Conservation (phyloP, 257 asterid species). For the Echites panduratus region DNA sequence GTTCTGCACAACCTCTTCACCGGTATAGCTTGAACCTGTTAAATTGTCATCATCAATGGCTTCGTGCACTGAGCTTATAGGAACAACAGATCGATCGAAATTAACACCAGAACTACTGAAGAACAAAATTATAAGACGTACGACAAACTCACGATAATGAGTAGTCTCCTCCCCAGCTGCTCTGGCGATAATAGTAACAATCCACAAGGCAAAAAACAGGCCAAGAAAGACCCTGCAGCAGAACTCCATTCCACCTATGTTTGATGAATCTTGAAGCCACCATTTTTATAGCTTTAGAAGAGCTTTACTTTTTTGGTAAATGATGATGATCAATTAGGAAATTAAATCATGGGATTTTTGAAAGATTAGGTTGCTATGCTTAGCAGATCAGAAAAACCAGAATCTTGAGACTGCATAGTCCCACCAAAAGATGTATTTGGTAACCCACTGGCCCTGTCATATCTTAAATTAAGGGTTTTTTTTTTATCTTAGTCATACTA, state of each 20-base stretch:
- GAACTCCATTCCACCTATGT: not conserved
- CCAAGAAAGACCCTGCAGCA: constrained; percentile 1
- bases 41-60: too few species aligned
- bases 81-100: too few species aligned
- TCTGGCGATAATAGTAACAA: not conserved
- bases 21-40: constrained; percentile 45
- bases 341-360: not conserved
- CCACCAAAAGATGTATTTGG: constrained; percentile 4
- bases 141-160: constrained; percentile 25
- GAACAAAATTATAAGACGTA: not conserved
- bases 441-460: constrained; percentile 1
- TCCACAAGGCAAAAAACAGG: not conserved
- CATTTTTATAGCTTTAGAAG: not conserved
- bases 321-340: not conserved
- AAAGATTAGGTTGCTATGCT: not conserved
- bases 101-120: not conserved
- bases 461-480: not conserved
- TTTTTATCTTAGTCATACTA: not conserved
- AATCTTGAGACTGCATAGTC: not conserved
- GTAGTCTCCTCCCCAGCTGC: constrained; percentile 13
- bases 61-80: too few species aligned
- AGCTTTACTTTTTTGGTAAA: not conserved
- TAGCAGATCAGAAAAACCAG: not conserved
- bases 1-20: constrained; percentile 53
- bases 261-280: not conserved